Base-by-base conservation (phyloP, 495 filamentous ascomycete genomes). In the Aspergillus nidulans region DNA sequence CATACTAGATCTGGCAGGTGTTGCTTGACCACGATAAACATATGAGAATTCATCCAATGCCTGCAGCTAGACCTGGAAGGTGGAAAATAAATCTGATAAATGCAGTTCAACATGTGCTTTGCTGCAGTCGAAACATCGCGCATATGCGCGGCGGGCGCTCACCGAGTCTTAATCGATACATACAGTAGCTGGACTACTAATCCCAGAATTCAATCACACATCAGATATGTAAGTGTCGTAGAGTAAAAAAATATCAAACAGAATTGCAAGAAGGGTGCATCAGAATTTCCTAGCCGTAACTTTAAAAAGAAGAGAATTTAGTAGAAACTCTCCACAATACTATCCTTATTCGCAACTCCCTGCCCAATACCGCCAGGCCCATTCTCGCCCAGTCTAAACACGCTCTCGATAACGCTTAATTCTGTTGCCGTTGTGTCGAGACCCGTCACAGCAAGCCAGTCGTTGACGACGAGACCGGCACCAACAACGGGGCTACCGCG, bases 291-390 rank as follows among this genome's bases (percentile, higher is more conserved):
- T 23, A 45, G 21, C 26, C 4, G 26, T 28, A 2, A 6, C 30
- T 34, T 12, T 34, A 32, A 9, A 30, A 25, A 52, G 44, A 52
- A 12, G 20, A 32, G 23, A 36, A 40, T 49, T 81, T 78, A 98
- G 72, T 98, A 98, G 73, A 97, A 98, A 59, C 87, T 91, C 81
- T 98, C 94, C 52, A 98, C 94, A 81, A 98, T 95, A 42, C 92
- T 91, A 70, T 96, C 92, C 83, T 96, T 96, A 70, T 96, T 81
- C 39, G 77, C 87, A 49, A 83, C 88, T 15, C 83, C 88, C 60
- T 84, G 84, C 44, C 88, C 91, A 49, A 67, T 48, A 49, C 73
- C 75, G 26, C 68, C 62, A 16, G 72, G 69, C 19, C 67, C 70
- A 70, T 73, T 76, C 81, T 97, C 95, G 47, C 92, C 91, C 26